phyloP scores from a whole-genome alignment of 2,329 filamentous ascomycete species.

The Neocucurbitaria cava region DNA sequence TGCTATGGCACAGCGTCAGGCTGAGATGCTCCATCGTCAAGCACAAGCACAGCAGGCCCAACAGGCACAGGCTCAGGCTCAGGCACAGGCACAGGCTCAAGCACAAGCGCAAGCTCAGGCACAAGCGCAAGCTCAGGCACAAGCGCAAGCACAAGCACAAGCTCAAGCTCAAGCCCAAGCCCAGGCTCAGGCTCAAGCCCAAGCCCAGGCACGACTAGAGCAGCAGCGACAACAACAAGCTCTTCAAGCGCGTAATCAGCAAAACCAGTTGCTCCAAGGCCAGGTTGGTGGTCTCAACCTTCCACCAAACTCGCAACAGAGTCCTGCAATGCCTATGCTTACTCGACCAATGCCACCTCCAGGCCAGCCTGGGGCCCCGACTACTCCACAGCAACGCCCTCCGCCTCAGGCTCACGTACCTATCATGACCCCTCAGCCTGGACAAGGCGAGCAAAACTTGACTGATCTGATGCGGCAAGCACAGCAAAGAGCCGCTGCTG shows the following conservation, averaged over 20 bases:
- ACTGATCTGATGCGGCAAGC: conserved; percentile 43
- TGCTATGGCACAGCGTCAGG: conserved; percentile 38
- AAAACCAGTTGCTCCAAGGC: conserved; percentile 38
- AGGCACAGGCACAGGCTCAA: conserved; percentile 2
- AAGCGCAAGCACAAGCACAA: conserved; percentile 35
- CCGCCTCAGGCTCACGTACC: conserved; percentile 45
- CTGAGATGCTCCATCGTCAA: conserved; percentile 19
- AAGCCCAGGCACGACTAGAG: conserved; percentile 39
- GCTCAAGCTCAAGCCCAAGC: conserved; percentile 33
- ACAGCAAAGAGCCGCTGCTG: conserved; percentile 42
- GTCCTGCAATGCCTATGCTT: conserved; percentile 58
- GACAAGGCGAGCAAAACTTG: conserved; percentile 37
- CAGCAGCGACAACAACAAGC: conserved; percentile 47
- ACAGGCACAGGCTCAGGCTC: conserved; percentile 6
- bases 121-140: conserved; percentile 21
- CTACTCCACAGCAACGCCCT: conserved; percentile 46
- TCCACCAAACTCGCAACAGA: conserved; percentile 49
- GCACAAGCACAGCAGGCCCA: conserved; percentile 32
- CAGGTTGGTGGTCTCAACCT: conserved; percentile 54
- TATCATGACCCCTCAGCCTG: conserved; percentile 43
- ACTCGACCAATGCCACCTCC: conserved; percentile 57
- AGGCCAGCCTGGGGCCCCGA: conserved; percentile 48
- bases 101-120: conserved; percentile 5
- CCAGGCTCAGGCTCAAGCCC: conserved; percentile 50
- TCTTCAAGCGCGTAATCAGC: conserved; percentile 38